Conservation (phyloP, 2,329 filamentous ascomycete genomes). For the Fusarium piperis region DNA sequence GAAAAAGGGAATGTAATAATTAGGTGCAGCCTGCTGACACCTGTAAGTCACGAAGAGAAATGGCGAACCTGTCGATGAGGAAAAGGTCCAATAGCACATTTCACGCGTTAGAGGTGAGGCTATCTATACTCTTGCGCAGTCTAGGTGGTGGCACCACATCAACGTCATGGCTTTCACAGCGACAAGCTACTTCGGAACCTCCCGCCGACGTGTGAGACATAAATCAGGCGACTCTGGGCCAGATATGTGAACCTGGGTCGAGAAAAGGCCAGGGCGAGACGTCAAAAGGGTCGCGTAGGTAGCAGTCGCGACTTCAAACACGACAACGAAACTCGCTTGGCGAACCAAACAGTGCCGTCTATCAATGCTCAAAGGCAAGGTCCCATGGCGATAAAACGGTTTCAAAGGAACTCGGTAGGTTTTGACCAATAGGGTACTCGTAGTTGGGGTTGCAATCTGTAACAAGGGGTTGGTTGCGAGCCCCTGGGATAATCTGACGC, state of each 20-base stretch:
- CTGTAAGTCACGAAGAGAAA: background rate
- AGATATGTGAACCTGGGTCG: background rate
- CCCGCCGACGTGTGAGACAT: background rate
- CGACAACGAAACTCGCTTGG: background rate
- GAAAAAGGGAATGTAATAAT: background rate
- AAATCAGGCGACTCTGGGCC: background rate
- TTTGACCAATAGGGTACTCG: no score
- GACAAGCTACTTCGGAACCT: background rate
- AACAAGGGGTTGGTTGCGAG: no score
- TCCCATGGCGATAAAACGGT: background rate
- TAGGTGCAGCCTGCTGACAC: background rate
- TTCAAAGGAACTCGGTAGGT: no score
- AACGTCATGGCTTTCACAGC: background rate
- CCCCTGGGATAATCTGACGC: no score
- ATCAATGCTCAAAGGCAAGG: background rate
- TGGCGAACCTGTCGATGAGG: background rate
- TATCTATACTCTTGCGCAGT: background rate
- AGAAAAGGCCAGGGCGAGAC: background rate
- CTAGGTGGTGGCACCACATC: background rate
- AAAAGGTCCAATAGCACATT: background rate
- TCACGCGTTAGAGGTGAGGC: background rate
- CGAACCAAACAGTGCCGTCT: background rate
- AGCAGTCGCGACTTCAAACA: background rate
- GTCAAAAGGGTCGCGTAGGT: background rate
- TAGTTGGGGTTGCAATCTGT: no score